Base-by-base conservation (phyloP, 805 yeast genomes). In the Yarrowia sp. region DNA sequence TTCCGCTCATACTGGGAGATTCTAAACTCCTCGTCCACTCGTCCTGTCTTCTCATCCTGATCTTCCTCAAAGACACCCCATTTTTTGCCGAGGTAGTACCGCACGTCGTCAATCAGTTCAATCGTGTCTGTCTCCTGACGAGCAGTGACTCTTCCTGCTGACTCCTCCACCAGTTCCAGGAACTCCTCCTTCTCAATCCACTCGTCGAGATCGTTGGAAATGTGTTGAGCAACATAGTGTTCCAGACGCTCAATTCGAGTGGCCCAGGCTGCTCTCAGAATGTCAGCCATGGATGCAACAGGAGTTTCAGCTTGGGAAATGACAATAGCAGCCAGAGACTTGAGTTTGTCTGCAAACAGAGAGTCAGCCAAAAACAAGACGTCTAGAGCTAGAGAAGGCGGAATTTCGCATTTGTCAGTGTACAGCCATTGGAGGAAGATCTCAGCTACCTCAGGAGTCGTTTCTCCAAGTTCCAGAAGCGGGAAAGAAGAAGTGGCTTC, bases 101-200 rank as follows among this genome's bases (percentile, higher is more conserved):
- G 80, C 11, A 90, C 87, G 78, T 90, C 96, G 77, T 90, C 97
- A 36, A 90, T 81, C 72, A 90, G 79, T 73, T 90, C 97, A 74
- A 90, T 88, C 0, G 94, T 88, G 78, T 90, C 97, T 0, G 90
- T 88, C 70, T 87, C 91, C 72, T 90, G 87, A 74, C 95, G 82
- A 15, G 75, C 77, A 22, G 82, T 74, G 63, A 90, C 89, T 72
- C 91, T 79, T 15, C 73, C 71, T 0, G 94, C 89, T 74, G 86
- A 82, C 69, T 82, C 84, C n/a, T 72, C 10, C 7, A 82, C 75
- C 16, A 83, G 74, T 0, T 75, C 78, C 61, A 76, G 73, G 65
- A 86, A 80, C 52, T 81, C 82, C 0, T 78, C 76, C n/a, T 79
- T 79, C 0, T 71, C 48, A 7, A 79, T 72, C 76, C 75, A 86